Evolutionary conservation across 805 yeast species (phyloP).

Genomic region (Cyberlindnera mississippiensis): DNA sequence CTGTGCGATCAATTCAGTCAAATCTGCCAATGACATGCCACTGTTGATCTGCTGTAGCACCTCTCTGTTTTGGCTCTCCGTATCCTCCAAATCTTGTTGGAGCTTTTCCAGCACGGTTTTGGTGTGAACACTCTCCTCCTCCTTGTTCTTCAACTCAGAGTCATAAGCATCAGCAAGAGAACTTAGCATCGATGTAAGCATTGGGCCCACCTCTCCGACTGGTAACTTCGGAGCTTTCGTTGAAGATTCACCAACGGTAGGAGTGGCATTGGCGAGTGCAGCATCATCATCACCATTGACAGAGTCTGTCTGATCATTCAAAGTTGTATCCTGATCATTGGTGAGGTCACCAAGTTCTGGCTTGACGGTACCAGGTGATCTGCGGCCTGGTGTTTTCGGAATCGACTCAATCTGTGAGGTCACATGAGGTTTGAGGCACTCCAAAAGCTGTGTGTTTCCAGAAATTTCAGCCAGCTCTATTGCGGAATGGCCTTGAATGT

Average conservation of each 20-base stretch:
- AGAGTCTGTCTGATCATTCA: constrained; percentile 8
- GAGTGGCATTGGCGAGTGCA: constrained; percentile 8
- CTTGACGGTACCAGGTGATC: not conserved
- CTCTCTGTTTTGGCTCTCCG: constrained; percentile 30
- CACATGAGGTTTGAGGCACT: constrained; percentile 32
- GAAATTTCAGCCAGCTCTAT: constrained; percentile 69
- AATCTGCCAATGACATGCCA: constrained; percentile 19
- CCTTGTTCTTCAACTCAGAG: constrained; percentile 48
- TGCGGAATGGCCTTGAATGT: constrained; percentile 80
- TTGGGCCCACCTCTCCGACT: constrained; percentile 26
- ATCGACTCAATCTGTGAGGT: not conserved
- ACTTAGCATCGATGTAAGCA: constrained; percentile 35
- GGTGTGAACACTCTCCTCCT: constrained; percentile 49
- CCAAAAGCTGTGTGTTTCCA: constrained; percentile 43
- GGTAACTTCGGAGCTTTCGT: constrained; percentile 20
- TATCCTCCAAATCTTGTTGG: constrained; percentile 36
- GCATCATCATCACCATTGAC: constrained; percentile 3
- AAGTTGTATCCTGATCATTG: constrained; percentile 3
- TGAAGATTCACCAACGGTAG: too few relatives aligned
- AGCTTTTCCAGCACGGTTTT: constrained; percentile 38
- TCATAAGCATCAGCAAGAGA: constrained; percentile 52
- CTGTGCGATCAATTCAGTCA: constrained; percentile 12
- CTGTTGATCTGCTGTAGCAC: constrained; percentile 24
- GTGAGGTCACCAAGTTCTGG: not conserved
- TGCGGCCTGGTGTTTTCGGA: constrained; percentile 1